These are phyloP conservation scores for Cinchona pubescens DNA, from an alignment of 257 asterid species.

Conservation along the genomic window DNA sequence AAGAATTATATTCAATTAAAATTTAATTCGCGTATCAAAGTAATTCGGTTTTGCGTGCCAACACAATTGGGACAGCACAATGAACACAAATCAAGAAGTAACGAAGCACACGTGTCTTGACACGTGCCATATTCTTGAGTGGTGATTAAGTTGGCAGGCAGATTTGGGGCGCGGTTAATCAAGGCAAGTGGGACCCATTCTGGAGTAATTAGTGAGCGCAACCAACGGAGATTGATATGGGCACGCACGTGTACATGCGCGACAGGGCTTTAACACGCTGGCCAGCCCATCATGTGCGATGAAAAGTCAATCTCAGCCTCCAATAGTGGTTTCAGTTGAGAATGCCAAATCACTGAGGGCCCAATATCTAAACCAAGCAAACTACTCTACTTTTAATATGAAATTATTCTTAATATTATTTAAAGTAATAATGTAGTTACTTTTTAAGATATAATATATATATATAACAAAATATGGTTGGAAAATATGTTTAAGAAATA, in stretches of 20 bases:
- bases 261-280: conserved; percentile 33
- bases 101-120: conserved; percentile 15
- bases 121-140: background rate
- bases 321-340: conserved; percentile 30
- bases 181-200: conserved; percentile 20
- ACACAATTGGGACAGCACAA: too few relatives aligned
- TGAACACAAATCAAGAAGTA: background rate
- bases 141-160: background rate
- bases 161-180: background rate
- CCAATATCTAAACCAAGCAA: too few relatives aligned
- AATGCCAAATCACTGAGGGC: conserved; percentile 35
- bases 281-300: conserved; percentile 61
- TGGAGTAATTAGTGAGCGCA: background rate
- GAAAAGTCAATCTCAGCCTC: conserved; percentile 26
- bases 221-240: background rate
- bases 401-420: too few relatives aligned
- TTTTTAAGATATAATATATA: too few relatives aligned
- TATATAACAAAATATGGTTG: too few relatives aligned
- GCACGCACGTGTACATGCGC: conserved; percentile 69
- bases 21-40: too few relatives aligned
- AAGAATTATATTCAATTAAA: too few relatives aligned
- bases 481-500: too few relatives aligned
- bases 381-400: too few relatives aligned
- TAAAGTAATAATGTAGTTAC: too few relatives aligned
- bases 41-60: too few relatives aligned